phyloP scores from a whole-genome alignment of 805 yeast species.

The Candida berthetii region DNA sequence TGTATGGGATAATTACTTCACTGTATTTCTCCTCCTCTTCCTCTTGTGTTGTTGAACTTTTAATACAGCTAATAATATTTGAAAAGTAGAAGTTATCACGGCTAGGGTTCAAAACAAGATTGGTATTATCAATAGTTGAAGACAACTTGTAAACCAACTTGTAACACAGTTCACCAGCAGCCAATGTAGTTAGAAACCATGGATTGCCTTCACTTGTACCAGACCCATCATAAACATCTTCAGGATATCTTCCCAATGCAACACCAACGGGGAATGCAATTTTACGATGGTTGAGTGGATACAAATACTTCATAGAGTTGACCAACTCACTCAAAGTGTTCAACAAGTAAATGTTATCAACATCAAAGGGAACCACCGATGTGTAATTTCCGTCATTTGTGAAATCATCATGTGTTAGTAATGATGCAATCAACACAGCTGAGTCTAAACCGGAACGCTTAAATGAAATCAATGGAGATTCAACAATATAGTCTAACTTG shows the following conservation, averaged over 20 bases:
- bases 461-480: slow-evolving; percentile 49
- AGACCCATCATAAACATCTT: slow-evolving; percentile 79
- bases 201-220: slow-evolving; percentile 80
- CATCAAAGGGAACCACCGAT: slow-evolving; percentile 52
- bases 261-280: slow-evolving; percentile 38
- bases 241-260: slow-evolving; percentile 90
- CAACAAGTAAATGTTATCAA: slow-evolving; percentile 49
- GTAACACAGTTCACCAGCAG: slow-evolving; percentile 60
- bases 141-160: slow-evolving; percentile 43
- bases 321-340: slow-evolving; percentile 61
- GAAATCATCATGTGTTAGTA: slow-evolving; percentile 39
- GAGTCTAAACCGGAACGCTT: slow-evolving; percentile 71
- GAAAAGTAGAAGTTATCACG: slow-evolving; percentile 26
- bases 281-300: slow-evolving; percentile 63
- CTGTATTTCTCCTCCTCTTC: slow-evolving; percentile 6
- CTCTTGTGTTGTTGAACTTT: no score
- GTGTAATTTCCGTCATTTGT: slow-evolving; percentile 29
- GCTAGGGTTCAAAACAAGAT: slow-evolving; percentile 25
- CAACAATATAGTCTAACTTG: slow-evolving; percentile 53
- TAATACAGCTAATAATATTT: no score
- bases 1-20: slow-evolving; percentile 19
- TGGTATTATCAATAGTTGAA: slow-evolving; percentile 33
- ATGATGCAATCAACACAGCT: slow-evolving; percentile 49
- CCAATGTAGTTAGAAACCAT: slow-evolving; percentile 79
- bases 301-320: slow-evolving; percentile 63